These are phyloP conservation scores for Lichenothelia convexa DNA, from an alignment of 495 filamentous ascomycete genomes.

Conservation along the genomic window DNA sequence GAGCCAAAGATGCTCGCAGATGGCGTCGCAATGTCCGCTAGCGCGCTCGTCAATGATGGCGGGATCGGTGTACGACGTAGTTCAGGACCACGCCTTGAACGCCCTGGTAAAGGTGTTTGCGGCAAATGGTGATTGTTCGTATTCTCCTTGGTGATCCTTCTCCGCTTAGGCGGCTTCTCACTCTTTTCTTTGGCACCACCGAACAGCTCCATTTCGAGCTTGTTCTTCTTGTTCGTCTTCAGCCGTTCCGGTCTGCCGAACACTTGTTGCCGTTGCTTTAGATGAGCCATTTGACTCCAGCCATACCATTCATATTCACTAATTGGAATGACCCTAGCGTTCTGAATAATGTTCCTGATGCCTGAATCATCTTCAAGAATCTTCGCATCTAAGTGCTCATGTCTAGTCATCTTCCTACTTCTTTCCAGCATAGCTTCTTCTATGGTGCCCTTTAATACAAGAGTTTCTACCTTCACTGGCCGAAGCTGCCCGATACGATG, in stretches of 20 bases:
- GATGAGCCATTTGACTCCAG: constrained; percentile 33
- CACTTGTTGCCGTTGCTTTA: constrained; percentile 35
- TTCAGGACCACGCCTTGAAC: too few species aligned
- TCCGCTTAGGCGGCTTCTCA: too few species aligned
- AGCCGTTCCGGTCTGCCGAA: constrained; percentile 32
- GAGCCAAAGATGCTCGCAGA: too few species aligned
- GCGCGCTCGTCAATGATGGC: too few species aligned
- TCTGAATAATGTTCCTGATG: constrained; percentile 64
- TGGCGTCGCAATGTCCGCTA: too few species aligned
- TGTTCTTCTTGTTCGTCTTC: too few species aligned
- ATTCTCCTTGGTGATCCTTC: too few species aligned
- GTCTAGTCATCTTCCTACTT: constrained; percentile 55
- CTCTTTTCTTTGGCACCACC: too few species aligned
- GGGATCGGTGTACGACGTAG: too few species aligned
- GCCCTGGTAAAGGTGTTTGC: too few species aligned
- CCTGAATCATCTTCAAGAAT: constrained; percentile 55
- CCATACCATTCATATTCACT: constrained; percentile 25
- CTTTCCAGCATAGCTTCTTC: constrained; percentile 72
- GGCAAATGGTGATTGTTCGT: too few species aligned
- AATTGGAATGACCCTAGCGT: constrained; percentile 47
- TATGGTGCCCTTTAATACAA: constrained; percentile 53
- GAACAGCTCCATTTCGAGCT: too few species aligned
- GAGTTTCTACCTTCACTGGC: constrained; percentile 70
- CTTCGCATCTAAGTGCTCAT: constrained; percentile 51
- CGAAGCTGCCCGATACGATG: constrained; percentile 72